Evolutionary conservation across 768 basidiomycete genomes (phyloP).

Genomic region (Macrolepiota albuminosa): DNA sequence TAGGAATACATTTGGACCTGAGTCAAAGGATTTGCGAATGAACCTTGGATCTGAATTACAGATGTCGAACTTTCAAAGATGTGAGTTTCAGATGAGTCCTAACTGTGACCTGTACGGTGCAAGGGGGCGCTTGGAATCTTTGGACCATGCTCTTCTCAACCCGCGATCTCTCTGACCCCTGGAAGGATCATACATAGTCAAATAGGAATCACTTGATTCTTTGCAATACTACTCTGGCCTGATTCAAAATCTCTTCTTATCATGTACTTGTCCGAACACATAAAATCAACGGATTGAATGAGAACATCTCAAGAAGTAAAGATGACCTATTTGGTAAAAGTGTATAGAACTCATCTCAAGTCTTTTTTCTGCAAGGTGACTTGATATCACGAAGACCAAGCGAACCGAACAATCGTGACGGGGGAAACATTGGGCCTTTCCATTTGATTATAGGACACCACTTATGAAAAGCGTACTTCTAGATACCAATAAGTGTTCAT

Average conservation of each 20-base stretch:
- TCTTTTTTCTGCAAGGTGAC: not conserved
- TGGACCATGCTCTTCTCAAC: not conserved
- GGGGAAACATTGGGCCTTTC: not conserved
- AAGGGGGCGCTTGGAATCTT: not conserved
- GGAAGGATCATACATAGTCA: not conserved
- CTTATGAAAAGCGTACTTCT: not conserved
- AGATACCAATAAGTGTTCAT: not conserved
- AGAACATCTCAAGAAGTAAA: not conserved
- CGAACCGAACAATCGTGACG: not conserved
- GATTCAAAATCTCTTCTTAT: no score
- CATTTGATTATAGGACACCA: not conserved
- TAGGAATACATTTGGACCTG: not conserved
- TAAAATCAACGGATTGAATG: not conserved
- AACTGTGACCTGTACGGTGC: not conserved
- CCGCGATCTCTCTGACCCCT: not conserved
- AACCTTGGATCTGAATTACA: not conserved
- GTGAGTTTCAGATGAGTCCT: not conserved
- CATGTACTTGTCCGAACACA: not conserved
- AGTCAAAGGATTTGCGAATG: not conserved
- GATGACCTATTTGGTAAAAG: not conserved
- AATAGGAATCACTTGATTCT: not conserved
- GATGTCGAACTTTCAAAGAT: not conserved
- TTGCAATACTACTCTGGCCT: not conserved
- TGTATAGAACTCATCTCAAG: not conserved
- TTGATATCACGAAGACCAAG: not conserved